These are phyloP conservation scores for Tolypocladium nubicola DNA, from an alignment of 2,329 filamentous ascomycete species.

Conservation along the genomic window DNA sequence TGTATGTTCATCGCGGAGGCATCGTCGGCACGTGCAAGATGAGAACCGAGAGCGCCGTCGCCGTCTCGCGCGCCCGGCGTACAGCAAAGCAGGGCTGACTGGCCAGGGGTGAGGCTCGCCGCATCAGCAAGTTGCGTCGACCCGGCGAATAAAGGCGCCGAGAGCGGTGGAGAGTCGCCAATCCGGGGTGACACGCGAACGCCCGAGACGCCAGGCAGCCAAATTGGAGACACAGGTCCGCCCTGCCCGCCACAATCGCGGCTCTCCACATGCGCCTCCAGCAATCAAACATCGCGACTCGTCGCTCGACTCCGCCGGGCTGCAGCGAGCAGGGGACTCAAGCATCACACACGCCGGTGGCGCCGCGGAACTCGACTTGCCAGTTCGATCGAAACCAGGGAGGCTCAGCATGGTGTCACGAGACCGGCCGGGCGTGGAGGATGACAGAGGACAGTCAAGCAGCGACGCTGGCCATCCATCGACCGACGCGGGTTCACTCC, in stretches of 20 bases:
- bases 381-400: not conserved
- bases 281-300: too few relatives aligned
- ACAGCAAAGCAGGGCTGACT: not conserved
- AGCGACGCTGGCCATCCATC: too few relatives aligned
- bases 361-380: not conserved
- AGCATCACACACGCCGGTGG: not conserved
- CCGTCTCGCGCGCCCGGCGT: not conserved
- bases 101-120: not conserved
- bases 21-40: not conserved
- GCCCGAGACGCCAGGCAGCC: not conserved
- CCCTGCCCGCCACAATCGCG: not conserved
- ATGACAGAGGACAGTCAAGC: not conserved
- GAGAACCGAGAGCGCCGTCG: not conserved
- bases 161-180: not conserved
- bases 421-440: not conserved
- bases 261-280: too few relatives aligned
- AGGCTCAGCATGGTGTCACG: not conserved
- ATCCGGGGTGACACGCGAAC: not conserved
- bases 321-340: not conserved
- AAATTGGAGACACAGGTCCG: not conserved
- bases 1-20: not conserved
- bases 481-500: not conserved
- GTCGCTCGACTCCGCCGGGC: not conserved
- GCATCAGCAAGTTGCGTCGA: not conserved
- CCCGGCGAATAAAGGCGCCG: not conserved